Evolutionary conservation across 1,139 yeast genomes (phyloP).

Genomic region (Debaryomyces udenii): DNA sequence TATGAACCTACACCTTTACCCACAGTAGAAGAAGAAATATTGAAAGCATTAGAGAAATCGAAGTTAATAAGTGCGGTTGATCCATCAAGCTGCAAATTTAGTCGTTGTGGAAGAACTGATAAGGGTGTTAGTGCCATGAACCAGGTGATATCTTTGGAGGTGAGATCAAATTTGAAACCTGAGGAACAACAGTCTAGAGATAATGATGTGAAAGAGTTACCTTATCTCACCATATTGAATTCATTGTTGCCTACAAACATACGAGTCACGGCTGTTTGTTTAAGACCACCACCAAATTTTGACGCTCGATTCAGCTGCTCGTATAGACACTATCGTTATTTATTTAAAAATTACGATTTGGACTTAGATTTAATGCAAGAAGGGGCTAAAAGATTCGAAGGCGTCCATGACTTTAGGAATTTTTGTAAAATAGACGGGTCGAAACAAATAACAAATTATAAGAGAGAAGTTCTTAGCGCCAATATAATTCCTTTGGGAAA

Average conservation of each 20-base stretch:
- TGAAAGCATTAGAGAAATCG: slow-evolving; percentile 71
- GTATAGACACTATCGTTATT: slow-evolving; percentile 81
- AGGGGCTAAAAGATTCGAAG: slow-evolving; percentile 69
- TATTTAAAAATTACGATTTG: slow-evolving; percentile 58
- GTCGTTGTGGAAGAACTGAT: slow-evolving; percentile 96
- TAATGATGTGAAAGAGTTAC: slow-evolving; percentile 69
- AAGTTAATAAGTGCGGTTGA: slow-evolving; percentile 63
- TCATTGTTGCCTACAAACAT: slow-evolving; percentile 80
- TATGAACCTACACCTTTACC: slow-evolving; percentile 75
- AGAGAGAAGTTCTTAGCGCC: slow-evolving; percentile 58
- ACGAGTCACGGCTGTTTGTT: slow-evolving; percentile 75
- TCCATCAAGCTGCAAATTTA: slow-evolving; percentile 69
- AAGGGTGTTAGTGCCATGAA: slow-evolving; percentile 96
- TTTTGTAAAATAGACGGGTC: slow-evolving; percentile 94
- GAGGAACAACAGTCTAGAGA: slow-evolving; percentile 59
- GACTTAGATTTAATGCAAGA: slow-evolving; percentile 67
- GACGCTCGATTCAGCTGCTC: slow-evolving; percentile 93
- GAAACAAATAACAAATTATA: slow-evolving; percentile 81
- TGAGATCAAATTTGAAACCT: slow-evolving; percentile 65
- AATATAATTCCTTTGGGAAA: slow-evolving; percentile 48
- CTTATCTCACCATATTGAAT: slow-evolving; percentile 75
- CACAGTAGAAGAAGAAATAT: slow-evolving; percentile 79
- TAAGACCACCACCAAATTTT: slow-evolving; percentile 79
- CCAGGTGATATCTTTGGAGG: slow-evolving; percentile 81
- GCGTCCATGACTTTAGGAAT: slow-evolving; percentile 89